Evolutionary conservation across 805 yeast genomes (phyloP), one percentile per base, ranked within the genome.

Genomic region (Limtongia smithiae): DNA sequence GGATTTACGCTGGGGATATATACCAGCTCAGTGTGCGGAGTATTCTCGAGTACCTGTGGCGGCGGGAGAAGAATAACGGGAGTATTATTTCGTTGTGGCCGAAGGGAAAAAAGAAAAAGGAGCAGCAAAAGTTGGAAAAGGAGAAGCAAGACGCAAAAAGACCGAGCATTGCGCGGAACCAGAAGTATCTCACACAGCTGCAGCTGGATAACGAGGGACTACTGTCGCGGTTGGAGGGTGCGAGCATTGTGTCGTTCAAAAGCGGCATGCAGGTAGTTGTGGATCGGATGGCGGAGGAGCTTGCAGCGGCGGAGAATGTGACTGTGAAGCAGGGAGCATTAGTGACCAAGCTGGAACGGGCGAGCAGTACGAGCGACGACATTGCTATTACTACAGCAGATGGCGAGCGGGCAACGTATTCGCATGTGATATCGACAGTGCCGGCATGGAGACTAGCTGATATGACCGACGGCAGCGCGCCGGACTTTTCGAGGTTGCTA

Each of bases 1-100:
- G 98, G 0, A 81, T 93, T 1, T 91, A 89, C 65, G 96, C 95
- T 1, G 93, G 87, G n/a, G 95, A 90, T 65, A 73, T 80, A 1
- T 61, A 73, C 4, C 70, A 77, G 48, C 66, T 91, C 41, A 85
- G 95, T 69, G 80, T 57, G 24, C 31, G 45, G 33, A 43, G 51
- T 28, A 27, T 46, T 4, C 27, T 54, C 4, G 51, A 37, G 36
- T 44, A 39, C 34, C 33, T 48, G 14, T 48, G 56, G 56, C 35
- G 41, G 31, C 35, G 46, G 9, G 56, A 51, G 25, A 37, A 34
- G 22, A 18, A 44, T 3, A 22, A 33, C 14, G 56, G 56, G 3
- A 47, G 56, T 17, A 37, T 51, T 4, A 8, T 48, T 9, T 6
- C 46, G 33, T 21, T 41, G 4, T 48, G 48, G 46, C 33, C 20